Conservation (phyloP, 2,329 filamentous ascomycete species). For the Cladosporium sp. region DNA sequence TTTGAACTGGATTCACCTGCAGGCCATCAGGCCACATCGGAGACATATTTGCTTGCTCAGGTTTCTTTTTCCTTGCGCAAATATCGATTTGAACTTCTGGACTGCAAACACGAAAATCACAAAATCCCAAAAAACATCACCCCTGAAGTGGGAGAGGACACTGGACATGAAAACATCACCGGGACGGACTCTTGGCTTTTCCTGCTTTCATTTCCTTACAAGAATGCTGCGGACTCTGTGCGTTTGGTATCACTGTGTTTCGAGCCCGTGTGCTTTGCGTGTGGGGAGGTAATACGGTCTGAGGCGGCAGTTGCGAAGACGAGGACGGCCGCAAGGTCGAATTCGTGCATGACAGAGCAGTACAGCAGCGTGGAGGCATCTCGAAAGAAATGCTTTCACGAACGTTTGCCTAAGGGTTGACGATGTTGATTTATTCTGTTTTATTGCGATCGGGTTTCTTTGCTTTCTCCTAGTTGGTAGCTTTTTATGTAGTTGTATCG, state of each 20-base stretch:
- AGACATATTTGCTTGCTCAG: conserved; percentile 13
- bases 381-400: background rate
- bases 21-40: conserved; percentile 14
- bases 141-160: conserved; percentile 5
- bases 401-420: background rate
- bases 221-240: conserved; percentile 10
- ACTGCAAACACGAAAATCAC: background rate
- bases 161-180: background rate
- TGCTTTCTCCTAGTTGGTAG: background rate
- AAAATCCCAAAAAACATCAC: conserved; percentile 11
- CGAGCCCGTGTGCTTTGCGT: background rate
- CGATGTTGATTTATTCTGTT: background rate
- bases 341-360: background rate
- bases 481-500: conserved; percentile 3
- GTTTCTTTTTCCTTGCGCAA: conserved; percentile 10
- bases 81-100: conserved; percentile 3
- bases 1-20: conserved; percentile 23
- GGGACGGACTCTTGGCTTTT: background rate
- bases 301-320: background rate
- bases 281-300: conserved; percentile 16
- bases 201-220: conserved; percentile 2
- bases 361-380: background rate
- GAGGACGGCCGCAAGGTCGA: background rate
- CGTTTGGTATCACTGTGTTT: conserved; percentile 1
- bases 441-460: background rate